Conservation (phyloP, 2,329 filamentous ascomycete species). For the Didymellaceae sp. region DNA sequence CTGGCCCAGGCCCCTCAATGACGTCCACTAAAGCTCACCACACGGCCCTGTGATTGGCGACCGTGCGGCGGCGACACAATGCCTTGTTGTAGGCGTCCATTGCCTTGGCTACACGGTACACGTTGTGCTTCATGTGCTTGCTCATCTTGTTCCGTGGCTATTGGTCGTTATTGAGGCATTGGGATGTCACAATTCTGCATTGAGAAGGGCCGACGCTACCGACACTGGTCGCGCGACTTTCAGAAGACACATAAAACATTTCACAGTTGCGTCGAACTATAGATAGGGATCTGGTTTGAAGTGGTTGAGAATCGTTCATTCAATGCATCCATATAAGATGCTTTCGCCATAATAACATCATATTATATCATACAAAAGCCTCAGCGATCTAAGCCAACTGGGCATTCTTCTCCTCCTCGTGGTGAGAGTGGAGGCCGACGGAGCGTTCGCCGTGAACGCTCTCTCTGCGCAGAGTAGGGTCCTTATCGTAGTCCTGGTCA, state of each 20-base stretch:
- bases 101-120: neutral
- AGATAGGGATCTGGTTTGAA: neutral
- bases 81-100: constrained; percentile 20
- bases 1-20: constrained; percentile 1
- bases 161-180: no score
- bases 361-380: constrained; percentile 10
- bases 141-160: no score
- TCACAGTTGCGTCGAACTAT: neutral
- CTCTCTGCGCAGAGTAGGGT: constrained; percentile 35
- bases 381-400: constrained; percentile 4
- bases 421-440: constrained; percentile 9
- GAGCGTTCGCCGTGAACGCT: constrained; percentile 25
- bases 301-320: constrained; percentile 6
- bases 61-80: neutral
- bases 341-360: constrained; percentile 18
- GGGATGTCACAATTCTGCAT: no score
- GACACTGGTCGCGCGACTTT: no score
- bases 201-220: no score
- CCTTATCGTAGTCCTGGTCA: constrained; percentile 43
- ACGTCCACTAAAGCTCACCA: neutral
- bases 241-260: neutral
- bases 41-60: constrained; percentile 3
- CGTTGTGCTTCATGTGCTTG: neutral
- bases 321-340: constrained; percentile 2
- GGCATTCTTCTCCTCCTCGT: constrained; percentile 11